Evolutionary conservation across 2,329 filamentous ascomycete genomes (phyloP).

Genomic region (Colletotrichum ledebouriae): DNA sequence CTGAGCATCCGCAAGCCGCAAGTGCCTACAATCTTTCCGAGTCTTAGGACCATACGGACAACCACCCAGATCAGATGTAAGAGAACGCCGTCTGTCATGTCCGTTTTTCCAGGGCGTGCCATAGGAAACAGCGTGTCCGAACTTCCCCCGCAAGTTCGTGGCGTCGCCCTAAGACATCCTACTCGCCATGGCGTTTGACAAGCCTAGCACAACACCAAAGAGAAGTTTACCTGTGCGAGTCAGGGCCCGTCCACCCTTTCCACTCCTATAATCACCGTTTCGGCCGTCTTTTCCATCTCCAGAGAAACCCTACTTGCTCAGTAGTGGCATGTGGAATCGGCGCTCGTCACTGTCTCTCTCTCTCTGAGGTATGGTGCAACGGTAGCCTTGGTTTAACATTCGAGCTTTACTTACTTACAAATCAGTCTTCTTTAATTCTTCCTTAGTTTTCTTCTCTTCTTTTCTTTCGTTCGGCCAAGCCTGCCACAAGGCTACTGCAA

Average conservation of each 20-base stretch:
- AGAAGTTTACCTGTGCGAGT: constrained; percentile 27
- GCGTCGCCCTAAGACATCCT: constrained; percentile 39
- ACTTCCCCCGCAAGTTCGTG: constrained; percentile 39
- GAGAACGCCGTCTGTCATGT: constrained; percentile 5
- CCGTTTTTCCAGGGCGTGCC: constrained; percentile 22
- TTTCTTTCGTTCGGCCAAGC: constrained; percentile 3
- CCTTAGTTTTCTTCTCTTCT: constrained; percentile 5
- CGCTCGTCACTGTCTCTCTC: constrained; percentile 26
- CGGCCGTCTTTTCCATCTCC: constrained; percentile 35
- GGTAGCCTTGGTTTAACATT: constrained; percentile 9
- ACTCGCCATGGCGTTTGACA: constrained; percentile 41
- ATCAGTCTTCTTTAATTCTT: constrained; percentile 11
- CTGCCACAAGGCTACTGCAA: constrained; percentile 14
- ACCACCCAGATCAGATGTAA: not conserved
- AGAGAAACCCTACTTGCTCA: constrained; percentile 27
- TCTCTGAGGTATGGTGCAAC: constrained; percentile 27
- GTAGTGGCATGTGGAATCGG: constrained; percentile 25
- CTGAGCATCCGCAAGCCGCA: not conserved
- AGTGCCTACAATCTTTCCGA: not conserved
- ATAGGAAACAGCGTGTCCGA: not conserved
- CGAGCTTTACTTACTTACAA: constrained; percentile 1
- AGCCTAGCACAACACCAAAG: constrained; percentile 38
- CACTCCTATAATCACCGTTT: constrained; percentile 36
- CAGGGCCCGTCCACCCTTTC: constrained; percentile 22
- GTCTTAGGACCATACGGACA: not conserved